Evolutionary conservation across 1,139 yeast species (phyloP).

Genomic region (Wickerhamomyces sp.): DNA sequence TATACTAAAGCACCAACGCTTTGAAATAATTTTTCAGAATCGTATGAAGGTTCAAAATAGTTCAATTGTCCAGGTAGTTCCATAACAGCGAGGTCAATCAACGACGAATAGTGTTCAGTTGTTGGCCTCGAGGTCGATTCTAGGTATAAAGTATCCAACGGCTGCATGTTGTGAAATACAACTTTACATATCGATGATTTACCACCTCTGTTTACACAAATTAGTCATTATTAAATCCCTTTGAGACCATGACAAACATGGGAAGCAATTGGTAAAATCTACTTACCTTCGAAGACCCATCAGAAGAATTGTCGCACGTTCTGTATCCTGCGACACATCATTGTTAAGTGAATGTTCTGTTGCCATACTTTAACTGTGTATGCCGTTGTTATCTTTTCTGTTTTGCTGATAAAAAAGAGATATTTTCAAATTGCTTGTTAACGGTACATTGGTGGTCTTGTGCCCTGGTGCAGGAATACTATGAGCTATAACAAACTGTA

Average conservation of each 20-base stretch:
- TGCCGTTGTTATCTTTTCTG: no score
- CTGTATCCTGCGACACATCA: constrained; percentile 43
- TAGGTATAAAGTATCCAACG: constrained; percentile 83
- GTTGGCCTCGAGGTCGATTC: constrained; percentile 92
- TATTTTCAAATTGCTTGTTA: no score
- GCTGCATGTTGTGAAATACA: constrained; percentile 95
- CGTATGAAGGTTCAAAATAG: constrained; percentile 80
- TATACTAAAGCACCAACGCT: constrained; percentile 92
- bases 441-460: no score
- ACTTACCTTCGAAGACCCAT: constrained; percentile 75
- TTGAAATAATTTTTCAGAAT: constrained; percentile 70
- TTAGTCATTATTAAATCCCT: background rate
- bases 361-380: no score
- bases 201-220: constrained; percentile 49
- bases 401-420: no score
- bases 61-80: constrained; percentile 94
- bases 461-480: no score
- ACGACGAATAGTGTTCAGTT: constrained; percentile 67
- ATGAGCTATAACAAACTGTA: no score
- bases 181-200: constrained; percentile 93
- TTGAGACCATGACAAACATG: no score
- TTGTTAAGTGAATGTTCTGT: constrained; percentile 5
- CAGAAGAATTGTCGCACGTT: constrained; percentile 62
- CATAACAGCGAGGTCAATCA: constrained; percentile 88
- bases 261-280: background rate